Conservation (phyloP, 805 yeast species). For the Candida alai region DNA sequence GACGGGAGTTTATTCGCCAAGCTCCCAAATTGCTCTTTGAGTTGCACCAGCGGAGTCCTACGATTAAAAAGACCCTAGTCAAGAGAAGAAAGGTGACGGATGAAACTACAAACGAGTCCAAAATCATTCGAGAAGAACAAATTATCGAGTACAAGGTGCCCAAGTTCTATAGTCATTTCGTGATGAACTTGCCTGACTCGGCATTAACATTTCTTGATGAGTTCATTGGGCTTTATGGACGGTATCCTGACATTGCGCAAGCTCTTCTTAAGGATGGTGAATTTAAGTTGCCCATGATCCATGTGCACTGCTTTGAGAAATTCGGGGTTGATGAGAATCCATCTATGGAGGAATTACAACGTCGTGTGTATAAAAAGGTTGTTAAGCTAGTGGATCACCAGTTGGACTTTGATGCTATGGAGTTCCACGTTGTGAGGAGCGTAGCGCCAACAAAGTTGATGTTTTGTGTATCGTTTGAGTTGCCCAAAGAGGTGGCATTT, state of each 20-base stretch:
- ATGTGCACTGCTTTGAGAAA: constrained; percentile 92
- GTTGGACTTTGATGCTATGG: constrained; percentile 44
- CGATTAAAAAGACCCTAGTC: constrained; percentile 34
- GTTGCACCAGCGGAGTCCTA: constrained; percentile 30
- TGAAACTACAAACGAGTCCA: constrained; percentile 25
- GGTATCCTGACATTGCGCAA: constrained; percentile 30
- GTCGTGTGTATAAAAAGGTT: constrained; percentile 55
- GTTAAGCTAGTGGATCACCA: constrained; percentile 44
- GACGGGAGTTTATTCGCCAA: constrained; percentile 68
- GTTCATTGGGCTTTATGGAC: constrained; percentile 66
- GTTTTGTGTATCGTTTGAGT: constrained; percentile 79
- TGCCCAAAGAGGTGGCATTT: constrained; percentile 69
- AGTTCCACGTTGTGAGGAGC: constrained; percentile 82
- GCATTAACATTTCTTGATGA: constrained; percentile 81
- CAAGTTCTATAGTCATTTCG: constrained; percentile 61
- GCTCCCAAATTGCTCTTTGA: constrained; percentile 52
- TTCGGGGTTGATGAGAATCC: constrained; percentile 64
- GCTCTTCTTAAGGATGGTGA: constrained; percentile 36
- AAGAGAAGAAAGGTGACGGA: constrained; percentile 36
- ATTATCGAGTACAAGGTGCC: constrained; percentile 41
- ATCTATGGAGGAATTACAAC: constrained; percentile 70
- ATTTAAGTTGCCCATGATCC: constrained; percentile 66
- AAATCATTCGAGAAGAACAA: constrained; percentile 15
- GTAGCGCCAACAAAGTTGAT: constrained; percentile 97
- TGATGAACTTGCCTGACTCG: constrained; percentile 94